Percentiles rank a stretch among this genome's conserved stretches.
Conservation (phyloP, 371 early-diverging fungal species). For the Rhizopus delemar region DNA sequence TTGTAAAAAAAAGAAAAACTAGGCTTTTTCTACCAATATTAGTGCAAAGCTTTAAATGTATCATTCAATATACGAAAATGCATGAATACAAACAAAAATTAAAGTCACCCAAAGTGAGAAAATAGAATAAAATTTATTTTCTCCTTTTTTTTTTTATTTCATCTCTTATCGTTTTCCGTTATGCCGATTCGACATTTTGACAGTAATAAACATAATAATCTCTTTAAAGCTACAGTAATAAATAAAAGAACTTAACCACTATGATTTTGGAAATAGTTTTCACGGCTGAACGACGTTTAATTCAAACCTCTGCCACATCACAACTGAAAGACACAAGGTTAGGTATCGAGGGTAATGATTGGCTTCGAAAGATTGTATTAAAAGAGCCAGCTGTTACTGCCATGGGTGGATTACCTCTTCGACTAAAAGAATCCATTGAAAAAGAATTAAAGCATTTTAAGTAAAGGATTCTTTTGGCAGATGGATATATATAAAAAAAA, state of each 20-base stretch:
- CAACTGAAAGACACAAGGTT: constrained; percentile 67
- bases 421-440: constrained; percentile 61
- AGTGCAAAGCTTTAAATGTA: no score
- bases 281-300: constrained; percentile 61
- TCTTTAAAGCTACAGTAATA: neutral
- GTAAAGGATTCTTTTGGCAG: constrained; percentile 27
- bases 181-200: constrained; percentile 68
- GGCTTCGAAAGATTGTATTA: constrained; percentile 68
- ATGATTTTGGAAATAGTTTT: constrained; percentile 44
- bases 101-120: no score
- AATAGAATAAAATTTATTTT: neutral
- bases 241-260: neutral
- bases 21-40: no score
- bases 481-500: neutral
- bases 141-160: constrained; percentile 6
- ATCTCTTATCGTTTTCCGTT: constrained; percentile 9
- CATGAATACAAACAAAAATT: no score
- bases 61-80: no score
- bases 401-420: constrained; percentile 74
- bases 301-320: constrained; percentile 61
- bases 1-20: no score
- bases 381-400: constrained; percentile 64
- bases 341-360: constrained; percentile 78
- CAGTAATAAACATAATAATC: constrained; percentile 35
- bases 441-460: constrained; percentile 67